Evolutionary conservation across 2,329 filamentous ascomycete species (phyloP).

Genomic region (Dactylellina drechsleri): DNA sequence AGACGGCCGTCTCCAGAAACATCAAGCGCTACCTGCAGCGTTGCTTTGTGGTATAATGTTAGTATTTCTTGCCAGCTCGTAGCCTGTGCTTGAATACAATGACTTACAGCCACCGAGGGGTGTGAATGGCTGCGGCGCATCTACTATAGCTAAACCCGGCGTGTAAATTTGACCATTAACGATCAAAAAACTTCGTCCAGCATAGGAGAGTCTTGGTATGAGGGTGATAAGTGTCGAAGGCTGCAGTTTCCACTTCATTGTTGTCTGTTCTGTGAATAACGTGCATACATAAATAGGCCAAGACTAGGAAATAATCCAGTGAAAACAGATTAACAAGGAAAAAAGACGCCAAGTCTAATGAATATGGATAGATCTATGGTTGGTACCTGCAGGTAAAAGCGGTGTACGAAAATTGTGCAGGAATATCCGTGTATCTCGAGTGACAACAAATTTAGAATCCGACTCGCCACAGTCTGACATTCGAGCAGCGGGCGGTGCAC

Average conservation of each 20-base stretch:
- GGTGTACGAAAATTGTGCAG: not conserved
- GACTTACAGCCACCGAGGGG: constrained; percentile 71
- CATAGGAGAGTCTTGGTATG: constrained; percentile 58
- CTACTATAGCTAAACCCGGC: constrained; percentile 73
- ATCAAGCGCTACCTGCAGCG: constrained; percentile 73
- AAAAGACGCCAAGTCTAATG: too few species aligned
- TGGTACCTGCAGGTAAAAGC: too few species aligned
- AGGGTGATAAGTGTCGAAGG: constrained; percentile 19
- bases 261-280: not conserved
- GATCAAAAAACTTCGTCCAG: constrained; percentile 67
- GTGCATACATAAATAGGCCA: too few species aligned
- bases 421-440: too few species aligned
- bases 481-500: constrained; percentile 12
- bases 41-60: constrained; percentile 59
- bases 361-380: too few species aligned
- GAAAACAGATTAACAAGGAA: too few species aligned
- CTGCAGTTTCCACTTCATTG: not conserved
- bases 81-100: too few species aligned
- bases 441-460: not conserved
- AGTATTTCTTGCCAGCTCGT: too few species aligned
- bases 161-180: constrained; percentile 75
- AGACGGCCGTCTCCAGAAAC: constrained; percentile 74
- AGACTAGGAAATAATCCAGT: too few species aligned
- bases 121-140: constrained; percentile 73
- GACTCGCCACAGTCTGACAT: constrained; percentile 15